phyloP scores from a whole-genome alignment of 768 basidiomycete genomes.

The Boletus rufocinnamomeus region DNA sequence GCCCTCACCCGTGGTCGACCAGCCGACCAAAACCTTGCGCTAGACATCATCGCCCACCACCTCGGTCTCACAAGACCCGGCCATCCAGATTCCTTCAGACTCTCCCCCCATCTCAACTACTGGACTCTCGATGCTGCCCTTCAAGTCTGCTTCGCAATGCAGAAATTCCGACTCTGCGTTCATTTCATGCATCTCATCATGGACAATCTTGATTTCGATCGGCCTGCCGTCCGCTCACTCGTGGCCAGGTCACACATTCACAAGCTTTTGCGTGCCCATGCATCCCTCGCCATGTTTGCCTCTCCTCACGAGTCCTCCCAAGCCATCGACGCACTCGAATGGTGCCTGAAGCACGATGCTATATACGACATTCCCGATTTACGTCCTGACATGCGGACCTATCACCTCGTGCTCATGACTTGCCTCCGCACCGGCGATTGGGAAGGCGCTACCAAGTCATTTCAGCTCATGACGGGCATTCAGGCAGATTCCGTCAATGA shows the following conservation, averaged over 20 bases:
- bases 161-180: slow-evolving; percentile 48
- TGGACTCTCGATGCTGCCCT: slow-evolving; percentile 58
- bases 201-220: slow-evolving; percentile 35
- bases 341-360: slow-evolving; percentile 64
- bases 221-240: slow-evolving; percentile 34
- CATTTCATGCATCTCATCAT: slow-evolving; percentile 64
- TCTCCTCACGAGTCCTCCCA: slow-evolving; percentile 43
- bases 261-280: slow-evolving; percentile 58
- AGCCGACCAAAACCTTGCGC: slow-evolving; percentile 64
- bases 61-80: slow-evolving; percentile 58
- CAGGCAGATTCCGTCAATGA: slow-evolving; percentile 48
- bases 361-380: slow-evolving; percentile 45
- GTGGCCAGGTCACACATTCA: slow-evolving; percentile 60
- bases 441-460: slow-evolving; percentile 53
- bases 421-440: slow-evolving; percentile 70
- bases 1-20: slow-evolving; percentile 57
- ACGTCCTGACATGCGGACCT: slow-evolving; percentile 44
- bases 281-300: slow-evolving; percentile 41
- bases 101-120: slow-evolving; percentile 43
- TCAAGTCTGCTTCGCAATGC: slow-evolving; percentile 51
- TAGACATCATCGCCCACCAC: slow-evolving; percentile 62
- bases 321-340: slow-evolving; percentile 62
- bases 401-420: slow-evolving; percentile 59
- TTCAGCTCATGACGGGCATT: slow-evolving; percentile 76
- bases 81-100: slow-evolving; percentile 40